Conservation (phyloP, 257 asterid species). For the Solanum microdontum region DNA sequence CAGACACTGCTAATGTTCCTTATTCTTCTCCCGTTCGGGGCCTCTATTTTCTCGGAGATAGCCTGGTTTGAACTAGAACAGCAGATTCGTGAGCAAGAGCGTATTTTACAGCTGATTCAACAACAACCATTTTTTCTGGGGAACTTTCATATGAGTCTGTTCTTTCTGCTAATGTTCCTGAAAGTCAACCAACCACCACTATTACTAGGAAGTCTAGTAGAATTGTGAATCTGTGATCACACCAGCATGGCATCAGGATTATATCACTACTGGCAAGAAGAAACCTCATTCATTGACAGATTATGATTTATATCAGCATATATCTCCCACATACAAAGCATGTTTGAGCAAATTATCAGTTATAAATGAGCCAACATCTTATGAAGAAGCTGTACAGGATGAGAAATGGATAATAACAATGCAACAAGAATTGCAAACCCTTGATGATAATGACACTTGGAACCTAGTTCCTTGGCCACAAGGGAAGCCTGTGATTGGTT, state of each 20-base stretch:
- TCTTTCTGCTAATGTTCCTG: no score
- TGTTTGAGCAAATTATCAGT: background rate
- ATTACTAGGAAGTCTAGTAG: background rate
- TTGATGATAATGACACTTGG: background rate
- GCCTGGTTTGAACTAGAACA: no score
- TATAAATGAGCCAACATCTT: background rate
- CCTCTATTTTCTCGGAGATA: no score
- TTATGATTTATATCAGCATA: no score
- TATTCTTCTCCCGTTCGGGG: no score
- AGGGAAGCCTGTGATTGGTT: background rate
- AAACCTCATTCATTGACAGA: background rate
- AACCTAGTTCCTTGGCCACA: background rate
- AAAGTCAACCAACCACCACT: no score
- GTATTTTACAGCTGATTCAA: no score
- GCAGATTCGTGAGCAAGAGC: no score
- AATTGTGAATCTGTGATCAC: background rate
- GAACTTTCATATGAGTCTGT: no score
- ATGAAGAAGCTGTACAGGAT: background rate
- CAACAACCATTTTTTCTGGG: no score
- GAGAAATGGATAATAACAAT: background rate
- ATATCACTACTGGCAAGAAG: background rate
- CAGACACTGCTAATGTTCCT: no score
- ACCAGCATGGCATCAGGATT: background rate
- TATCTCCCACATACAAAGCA: background rate
- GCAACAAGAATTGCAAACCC: background rate